Conservation (phyloP, 2,329 filamentous ascomycete species). For the Colletotrichum noveboracense region DNA sequence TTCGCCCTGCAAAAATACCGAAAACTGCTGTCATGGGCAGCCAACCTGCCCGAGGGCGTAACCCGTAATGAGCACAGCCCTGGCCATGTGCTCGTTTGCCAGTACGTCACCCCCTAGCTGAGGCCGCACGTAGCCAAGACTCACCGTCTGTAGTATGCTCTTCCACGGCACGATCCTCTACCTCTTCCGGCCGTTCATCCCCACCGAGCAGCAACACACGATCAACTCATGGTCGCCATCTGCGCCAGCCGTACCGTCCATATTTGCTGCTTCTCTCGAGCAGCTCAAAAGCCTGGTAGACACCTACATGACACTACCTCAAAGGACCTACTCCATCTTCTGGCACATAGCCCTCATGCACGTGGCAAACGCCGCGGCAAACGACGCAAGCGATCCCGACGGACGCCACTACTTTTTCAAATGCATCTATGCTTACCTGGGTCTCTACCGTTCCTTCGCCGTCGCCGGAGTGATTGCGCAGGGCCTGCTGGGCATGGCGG, state of each 20-base stretch:
- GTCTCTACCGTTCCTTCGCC: conserved; percentile 37
- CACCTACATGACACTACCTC: conserved; percentile 36
- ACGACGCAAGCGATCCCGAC: conserved; percentile 29
- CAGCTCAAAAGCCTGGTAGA: conserved; percentile 44
- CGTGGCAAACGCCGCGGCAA: conserved; percentile 40
- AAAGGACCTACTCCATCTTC: conserved; percentile 39
- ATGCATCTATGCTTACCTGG: conserved; percentile 42
- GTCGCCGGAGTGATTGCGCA: conserved; percentile 39
- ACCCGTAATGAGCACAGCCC: conserved; percentile 29
- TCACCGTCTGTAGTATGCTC: conserved; percentile 1
- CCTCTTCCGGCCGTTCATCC: conserved; percentile 15
- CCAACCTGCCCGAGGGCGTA: conserved; percentile 33
- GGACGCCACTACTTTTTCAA: conserved; percentile 40
- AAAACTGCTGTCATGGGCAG: conserved; percentile 41
- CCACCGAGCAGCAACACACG: conserved; percentile 6
- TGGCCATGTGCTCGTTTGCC: conserved; percentile 38
- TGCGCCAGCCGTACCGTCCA: conserved; percentile 17
- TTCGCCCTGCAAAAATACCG: conserved; percentile 42
- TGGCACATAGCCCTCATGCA: conserved; percentile 46
- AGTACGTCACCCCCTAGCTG: conserved; percentile 30
- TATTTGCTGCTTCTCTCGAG: conserved; percentile 38
- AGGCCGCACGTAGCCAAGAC: not conserved
- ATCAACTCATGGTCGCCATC: conserved; percentile 14
- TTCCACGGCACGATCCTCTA: conserved; percentile 19
- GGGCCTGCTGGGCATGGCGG: conserved; percentile 39